Conservation (phyloP, 345 rosid species). For the Alliaria petiolata region DNA sequence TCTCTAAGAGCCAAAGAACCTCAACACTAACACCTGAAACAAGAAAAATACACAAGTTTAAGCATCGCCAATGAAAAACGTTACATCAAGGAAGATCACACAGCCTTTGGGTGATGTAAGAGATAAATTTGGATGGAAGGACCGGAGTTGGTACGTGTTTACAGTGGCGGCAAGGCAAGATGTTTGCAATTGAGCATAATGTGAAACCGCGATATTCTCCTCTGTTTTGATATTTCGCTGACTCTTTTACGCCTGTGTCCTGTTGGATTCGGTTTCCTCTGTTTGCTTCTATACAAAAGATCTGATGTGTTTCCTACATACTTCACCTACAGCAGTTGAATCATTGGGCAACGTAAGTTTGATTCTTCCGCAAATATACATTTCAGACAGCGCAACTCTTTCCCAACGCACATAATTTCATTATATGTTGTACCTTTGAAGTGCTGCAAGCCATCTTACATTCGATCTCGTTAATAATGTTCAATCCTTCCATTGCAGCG, state of each 20-base stretch:
- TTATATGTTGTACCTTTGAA: slow-evolving; percentile 60
- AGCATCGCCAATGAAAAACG: background rate
- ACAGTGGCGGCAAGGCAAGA: slow-evolving; percentile 7
- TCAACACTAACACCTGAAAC: slow-evolving; percentile 10
- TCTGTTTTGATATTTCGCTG: slow-evolving; percentile 25
- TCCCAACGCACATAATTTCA: background rate
- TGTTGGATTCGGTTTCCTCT: slow-evolving; percentile 20
- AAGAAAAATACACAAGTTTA: background rate
- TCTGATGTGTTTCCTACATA: slow-evolving; percentile 87
- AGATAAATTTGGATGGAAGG: background rate
- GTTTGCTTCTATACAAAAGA: slow-evolving; percentile 54
- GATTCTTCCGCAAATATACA: background rate
- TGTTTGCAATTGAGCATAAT: slow-evolving; percentile 25
- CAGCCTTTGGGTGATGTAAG: background rate
- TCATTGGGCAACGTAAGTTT: slow-evolving; percentile 13
- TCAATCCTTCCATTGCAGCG: slow-evolving; percentile 56
- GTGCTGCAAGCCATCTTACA: slow-evolving; percentile 77
- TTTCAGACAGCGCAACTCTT: background rate
- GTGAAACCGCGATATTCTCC: slow-evolving; percentile 29
- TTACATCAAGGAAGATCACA: background rate
- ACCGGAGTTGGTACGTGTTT: background rate
- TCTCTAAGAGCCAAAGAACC: background rate
- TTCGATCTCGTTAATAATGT: slow-evolving; percentile 68
- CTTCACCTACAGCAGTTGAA: slow-evolving; percentile 54
- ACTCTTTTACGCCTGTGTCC: background rate